Base-by-base conservation (phyloP, 441 rosid species). In the Arabidopsis lyrata region DNA sequence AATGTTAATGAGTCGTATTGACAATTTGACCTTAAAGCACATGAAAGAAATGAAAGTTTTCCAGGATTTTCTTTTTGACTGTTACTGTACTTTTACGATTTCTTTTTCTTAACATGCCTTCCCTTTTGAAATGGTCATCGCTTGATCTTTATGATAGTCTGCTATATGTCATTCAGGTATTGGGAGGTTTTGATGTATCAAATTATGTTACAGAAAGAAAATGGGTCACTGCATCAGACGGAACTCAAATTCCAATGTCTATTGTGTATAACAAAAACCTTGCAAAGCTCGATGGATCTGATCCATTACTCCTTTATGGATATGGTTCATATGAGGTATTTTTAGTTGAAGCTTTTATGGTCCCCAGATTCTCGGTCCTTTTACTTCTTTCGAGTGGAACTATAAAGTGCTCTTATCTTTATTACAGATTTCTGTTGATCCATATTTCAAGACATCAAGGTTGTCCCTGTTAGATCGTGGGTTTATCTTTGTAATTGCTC, bases 241-340 rank as follows among this genome's bases (percentile, higher is more conserved):
- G 93, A 70, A 90, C 90, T 34, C 78, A 82, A 78, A 81, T 95
- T 83, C 99, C 97, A 62, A 74, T 92, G 67, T 92, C 97, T 38
- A 77, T 89, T 77, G 94, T 87, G 70, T 92, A 86, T 63, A 86
- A 67, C 76, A 92, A 85, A 81, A 78, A 87, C 29, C 80, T 86
- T 76, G 97, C 90, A 80, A 92, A 89, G 72, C 87, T 92, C 24
- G 92, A 95, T 79, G 97, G 96, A 15, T 85, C 97, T 74, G 87
- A 90, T 82, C 96, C 94, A 1, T 65, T 89, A 45, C 74, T 89
- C 77, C 97, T 95, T 38, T 86, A 92, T 72, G 99, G 97, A 54
- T 95, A 95, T 80, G 97, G 99, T 77, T 89, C 99, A 39, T 95
- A 95, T 68, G 97, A 92, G 99, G 97, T 95, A 88, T 75, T 35